These are phyloP conservation scores for Xylariaceae sp. DNA, from an alignment of 2,329 filamentous ascomycete genomes.

Conservation along the genomic window DNA sequence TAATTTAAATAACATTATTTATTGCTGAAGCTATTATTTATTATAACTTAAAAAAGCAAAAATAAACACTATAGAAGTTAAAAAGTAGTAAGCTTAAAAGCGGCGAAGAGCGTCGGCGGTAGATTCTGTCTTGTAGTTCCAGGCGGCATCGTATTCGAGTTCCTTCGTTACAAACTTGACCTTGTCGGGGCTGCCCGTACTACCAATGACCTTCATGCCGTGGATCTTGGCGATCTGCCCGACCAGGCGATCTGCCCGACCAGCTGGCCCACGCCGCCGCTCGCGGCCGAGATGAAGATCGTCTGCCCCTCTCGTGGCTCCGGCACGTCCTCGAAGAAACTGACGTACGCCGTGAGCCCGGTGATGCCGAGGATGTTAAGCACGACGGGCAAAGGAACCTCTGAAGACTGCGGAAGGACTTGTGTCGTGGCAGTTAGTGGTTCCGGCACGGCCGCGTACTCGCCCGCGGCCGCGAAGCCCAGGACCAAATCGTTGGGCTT, in stretches of 20 bases:
- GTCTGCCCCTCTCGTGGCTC: constrained; percentile 70
- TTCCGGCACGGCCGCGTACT: constrained; percentile 1
- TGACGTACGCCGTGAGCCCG: constrained; percentile 46
- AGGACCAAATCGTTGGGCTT: constrained; percentile 3
- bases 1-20: too few relatives aligned
- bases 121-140: constrained; percentile 85
- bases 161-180: constrained; percentile 56
- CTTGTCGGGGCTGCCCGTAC: constrained; percentile 75
- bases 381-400: neutral
- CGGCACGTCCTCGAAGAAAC: constrained; percentile 60
- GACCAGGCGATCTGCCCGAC: too few relatives aligned
- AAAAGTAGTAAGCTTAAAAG: too few relatives aligned
- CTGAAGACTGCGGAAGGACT: neutral
- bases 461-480: constrained; percentile 4
- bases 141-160: constrained; percentile 55
- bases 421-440: neutral
- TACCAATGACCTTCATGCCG: constrained; percentile 73
- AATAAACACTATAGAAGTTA: too few relatives aligned
- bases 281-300: constrained; percentile 75
- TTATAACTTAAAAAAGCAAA: too few relatives aligned
- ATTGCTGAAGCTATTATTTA: too few relatives aligned
- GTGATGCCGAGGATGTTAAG: constrained; percentile 29
- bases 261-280: constrained; percentile 77
- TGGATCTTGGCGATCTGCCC: constrained; percentile 80
- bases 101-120: constrained; percentile 61